Conservation (phyloP, 371 early-diverging fungal species). For the Rhizopus sp. region DNA sequence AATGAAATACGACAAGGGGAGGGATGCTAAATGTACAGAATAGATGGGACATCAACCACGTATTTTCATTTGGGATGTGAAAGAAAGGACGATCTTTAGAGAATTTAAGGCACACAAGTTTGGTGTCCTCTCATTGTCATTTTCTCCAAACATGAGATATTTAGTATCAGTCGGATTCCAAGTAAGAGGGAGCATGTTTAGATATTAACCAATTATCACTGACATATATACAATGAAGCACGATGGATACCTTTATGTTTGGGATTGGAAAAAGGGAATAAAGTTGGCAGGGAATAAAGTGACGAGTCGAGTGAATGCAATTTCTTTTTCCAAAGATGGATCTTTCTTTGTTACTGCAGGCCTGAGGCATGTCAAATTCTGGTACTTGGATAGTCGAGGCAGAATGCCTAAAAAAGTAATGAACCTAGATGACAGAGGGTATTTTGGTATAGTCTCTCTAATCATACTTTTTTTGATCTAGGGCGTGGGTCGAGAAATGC, state of each 20-base stretch:
- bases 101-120: conserved; percentile 81
- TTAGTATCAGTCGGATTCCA: conserved; percentile 84
- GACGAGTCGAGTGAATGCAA: conserved; percentile 64
- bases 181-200: conserved; percentile 35
- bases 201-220: neutral
- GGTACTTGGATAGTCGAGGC: conserved; percentile 68
- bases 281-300: conserved; percentile 72
- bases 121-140: conserved; percentile 71
- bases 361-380: conserved; percentile 78
- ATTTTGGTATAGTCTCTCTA: neutral
- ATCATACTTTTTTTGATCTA: conserved; percentile 9
- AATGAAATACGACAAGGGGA: neutral
- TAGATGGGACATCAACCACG: conserved; percentile 85
- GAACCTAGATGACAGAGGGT: neutral
- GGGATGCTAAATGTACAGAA: too few species aligned
- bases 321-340: conserved; percentile 71
- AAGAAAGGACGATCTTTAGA: conserved; percentile 52
- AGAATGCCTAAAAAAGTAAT: conserved; percentile 45
- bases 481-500: conserved; percentile 44
- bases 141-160: conserved; percentile 74
- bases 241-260: conserved; percentile 81
- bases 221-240: conserved; percentile 50
- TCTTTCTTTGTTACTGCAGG: conserved; percentile 82
- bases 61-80: conserved; percentile 75
- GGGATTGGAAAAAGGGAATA: conserved; percentile 77